phyloP scores from a whole-genome alignment of 23 red algal genomes.

The Cyanidiococcus yangmingshanensis region DNA sequence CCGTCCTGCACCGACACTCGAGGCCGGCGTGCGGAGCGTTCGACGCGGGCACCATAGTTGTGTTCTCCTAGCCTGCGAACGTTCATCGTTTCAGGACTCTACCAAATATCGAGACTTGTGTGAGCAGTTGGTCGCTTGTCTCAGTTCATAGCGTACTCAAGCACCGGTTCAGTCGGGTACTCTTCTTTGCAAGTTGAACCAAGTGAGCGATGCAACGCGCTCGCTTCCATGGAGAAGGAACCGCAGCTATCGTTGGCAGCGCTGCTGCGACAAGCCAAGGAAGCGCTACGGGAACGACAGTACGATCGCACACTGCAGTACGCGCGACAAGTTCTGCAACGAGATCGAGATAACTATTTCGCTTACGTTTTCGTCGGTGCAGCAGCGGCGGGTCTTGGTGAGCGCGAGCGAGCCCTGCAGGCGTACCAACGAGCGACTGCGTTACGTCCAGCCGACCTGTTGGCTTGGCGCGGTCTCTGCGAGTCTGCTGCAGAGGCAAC shows the following conservation, averaged over 20 bases:
- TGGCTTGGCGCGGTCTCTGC: conserved; percentile 5
- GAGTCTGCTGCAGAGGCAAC: not conserved
- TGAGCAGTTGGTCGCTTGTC: too few species aligned
- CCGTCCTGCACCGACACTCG: too few species aligned
- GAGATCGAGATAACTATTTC: conserved; percentile 4
- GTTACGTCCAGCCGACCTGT: not conserved
- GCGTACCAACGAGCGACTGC: conserved; percentile 3
- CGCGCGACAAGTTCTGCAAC: conserved; percentile 3
- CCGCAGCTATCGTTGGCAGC: not conserved
- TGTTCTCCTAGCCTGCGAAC: too few species aligned
- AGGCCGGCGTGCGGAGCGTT: too few species aligned
- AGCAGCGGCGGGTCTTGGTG: conserved; percentile 3
- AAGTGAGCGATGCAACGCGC: too few species aligned
- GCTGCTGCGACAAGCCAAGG: not conserved
- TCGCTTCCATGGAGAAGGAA: too few species aligned
- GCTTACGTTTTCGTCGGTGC: conserved; percentile 10
- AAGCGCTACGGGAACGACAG: not conserved
- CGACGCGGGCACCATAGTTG: too few species aligned
- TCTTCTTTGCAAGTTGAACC: too few species aligned
- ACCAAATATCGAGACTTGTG: too few species aligned
- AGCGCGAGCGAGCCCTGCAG: conserved; percentile 9
- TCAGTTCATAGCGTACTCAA: too few species aligned
- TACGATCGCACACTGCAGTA: not conserved
- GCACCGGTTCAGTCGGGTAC: too few species aligned
- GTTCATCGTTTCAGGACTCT: too few species aligned